phyloP scores from a whole-genome alignment of 106 monocot species.

The Dactylorhiza incarnata region DNA sequence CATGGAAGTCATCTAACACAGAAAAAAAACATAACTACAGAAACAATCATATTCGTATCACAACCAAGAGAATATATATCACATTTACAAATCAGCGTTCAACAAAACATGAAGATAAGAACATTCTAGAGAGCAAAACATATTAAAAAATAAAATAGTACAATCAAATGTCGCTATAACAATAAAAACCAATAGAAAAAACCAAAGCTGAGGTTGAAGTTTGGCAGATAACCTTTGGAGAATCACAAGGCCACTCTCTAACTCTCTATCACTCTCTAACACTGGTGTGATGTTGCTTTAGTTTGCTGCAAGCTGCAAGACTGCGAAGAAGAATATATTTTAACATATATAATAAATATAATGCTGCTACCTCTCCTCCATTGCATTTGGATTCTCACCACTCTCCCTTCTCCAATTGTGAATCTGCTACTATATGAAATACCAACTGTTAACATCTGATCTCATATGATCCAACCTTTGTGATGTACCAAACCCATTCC shows the following conservation, averaged over 20 bases:
- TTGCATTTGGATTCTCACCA: too few relatives aligned
- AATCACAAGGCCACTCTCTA: too few relatives aligned
- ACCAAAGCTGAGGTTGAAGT: background rate
- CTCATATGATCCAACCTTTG: conserved; percentile 95
- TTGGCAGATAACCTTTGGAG: background rate
- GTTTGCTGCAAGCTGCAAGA: conserved; percentile 2
- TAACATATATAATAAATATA: too few relatives aligned
- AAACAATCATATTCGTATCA: background rate
- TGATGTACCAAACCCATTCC: conserved; percentile 98
- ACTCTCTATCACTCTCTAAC: background rate
- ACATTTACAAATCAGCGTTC: conserved; percentile 4
- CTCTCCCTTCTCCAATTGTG: too few relatives aligned
- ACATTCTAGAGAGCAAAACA: too few relatives aligned
- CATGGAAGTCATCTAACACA: too few relatives aligned
- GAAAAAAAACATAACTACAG: too few relatives aligned
- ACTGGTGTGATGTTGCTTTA: background rate
- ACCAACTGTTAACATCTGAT: conserved; percentile 53
- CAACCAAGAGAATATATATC: background rate
- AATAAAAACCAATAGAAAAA: background rate
- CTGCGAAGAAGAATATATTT: background rate
- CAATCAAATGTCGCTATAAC: background rate
- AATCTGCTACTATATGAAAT: background rate
- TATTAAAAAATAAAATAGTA: background rate
- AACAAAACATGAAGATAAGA: background rate
- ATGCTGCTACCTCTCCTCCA: too few relatives aligned